Evolutionary conservation across 1,284 basidiomycete genomes (phyloP), one percentile per base, ranked within the genome.

Genomic region (Marasmius fiardii): DNA sequence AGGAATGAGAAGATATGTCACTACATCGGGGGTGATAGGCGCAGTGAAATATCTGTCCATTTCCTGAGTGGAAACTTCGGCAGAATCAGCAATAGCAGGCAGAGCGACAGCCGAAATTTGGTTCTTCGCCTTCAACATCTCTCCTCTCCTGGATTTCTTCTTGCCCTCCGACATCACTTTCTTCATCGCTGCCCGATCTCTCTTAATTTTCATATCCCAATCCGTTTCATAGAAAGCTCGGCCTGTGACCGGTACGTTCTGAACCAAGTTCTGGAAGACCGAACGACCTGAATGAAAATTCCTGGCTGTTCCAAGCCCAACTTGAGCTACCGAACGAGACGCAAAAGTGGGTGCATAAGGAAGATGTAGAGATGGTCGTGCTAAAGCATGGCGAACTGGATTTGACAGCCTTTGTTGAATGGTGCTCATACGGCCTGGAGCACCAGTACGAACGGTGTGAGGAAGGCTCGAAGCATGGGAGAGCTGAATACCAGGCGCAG

Each of bases 161-260:
- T 66, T 58, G 45, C 60, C 64, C 60, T 68, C 65, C 48, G 34
- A 20, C 12, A 57, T 57, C 1, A 51, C 51, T 45, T 72, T 73
- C 51, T 62, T 66, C 67, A 74, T 74, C 28, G 64, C 67, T 31
- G 72, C 70, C 49, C 72, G 67, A 61, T 81, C 76, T 67, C 80
- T 74, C 54, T 70, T 71, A 63, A 71, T 66, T 60, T 81, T 78
- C 20, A 82, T 44, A 50, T 89, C 83, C 77, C 81, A 82, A 66
- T 90, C 86, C 0, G 80, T 82, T 67, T 91, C 85, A 66, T 80
- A 84, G 35, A 91, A 72, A 1, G 89, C 81, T 34, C 89, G 80
- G 10, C 78, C 81, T 0, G 81, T 76, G 20, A 92, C 70, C 6
- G 89, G 89, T 1, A 90, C 83, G 65, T 92, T 92, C 67, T 92